phyloP scores from a whole-genome alignment of 139 green algal genomes.

The Tetraselmis chui region DNA sequence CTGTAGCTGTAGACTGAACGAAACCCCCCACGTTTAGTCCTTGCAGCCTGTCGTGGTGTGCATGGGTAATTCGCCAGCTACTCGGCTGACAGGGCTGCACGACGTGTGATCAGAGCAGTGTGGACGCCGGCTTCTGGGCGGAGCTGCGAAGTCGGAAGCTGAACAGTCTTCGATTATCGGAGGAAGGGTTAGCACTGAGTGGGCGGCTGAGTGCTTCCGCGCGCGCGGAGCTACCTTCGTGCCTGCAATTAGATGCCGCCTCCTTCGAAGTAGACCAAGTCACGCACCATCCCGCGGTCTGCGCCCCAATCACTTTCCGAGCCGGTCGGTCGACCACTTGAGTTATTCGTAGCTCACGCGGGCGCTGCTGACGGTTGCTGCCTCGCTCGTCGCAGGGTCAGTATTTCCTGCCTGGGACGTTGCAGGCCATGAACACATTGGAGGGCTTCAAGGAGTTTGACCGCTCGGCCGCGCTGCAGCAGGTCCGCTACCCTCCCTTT shows the following conservation, averaged over 20 bases:
- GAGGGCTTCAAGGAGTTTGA: slow-evolving; percentile 57
- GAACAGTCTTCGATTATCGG: slow-evolving; percentile 39
- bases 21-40: too few relatives aligned
- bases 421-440: slow-evolving; percentile 71
- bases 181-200: slow-evolving; percentile 33
- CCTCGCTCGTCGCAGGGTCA: slow-evolving; percentile 3
- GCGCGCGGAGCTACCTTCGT: neutral
- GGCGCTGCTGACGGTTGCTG: neutral
- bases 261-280: neutral
- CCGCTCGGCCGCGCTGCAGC: slow-evolving; percentile 12
- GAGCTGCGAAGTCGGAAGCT: slow-evolving; percentile 67
- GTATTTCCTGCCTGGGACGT: slow-evolving; percentile 18
- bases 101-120: slow-evolving; percentile 45
- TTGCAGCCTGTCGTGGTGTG: neutral
- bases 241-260: neutral
- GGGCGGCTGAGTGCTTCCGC: neutral
- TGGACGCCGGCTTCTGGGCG: slow-evolving; percentile 77
- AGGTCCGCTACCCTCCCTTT: slow-evolving; percentile 3
- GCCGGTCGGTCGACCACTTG: neutral
- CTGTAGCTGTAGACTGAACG: too few relatives aligned
- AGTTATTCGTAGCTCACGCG: neutral
- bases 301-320: neutral
- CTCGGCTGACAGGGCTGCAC: neutral
- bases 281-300: neutral
- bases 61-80: neutral